Evolutionary conservation across 2,329 filamentous ascomycete species (phyloP).

Genomic region (Akanthomyces dipterigenus): DNA sequence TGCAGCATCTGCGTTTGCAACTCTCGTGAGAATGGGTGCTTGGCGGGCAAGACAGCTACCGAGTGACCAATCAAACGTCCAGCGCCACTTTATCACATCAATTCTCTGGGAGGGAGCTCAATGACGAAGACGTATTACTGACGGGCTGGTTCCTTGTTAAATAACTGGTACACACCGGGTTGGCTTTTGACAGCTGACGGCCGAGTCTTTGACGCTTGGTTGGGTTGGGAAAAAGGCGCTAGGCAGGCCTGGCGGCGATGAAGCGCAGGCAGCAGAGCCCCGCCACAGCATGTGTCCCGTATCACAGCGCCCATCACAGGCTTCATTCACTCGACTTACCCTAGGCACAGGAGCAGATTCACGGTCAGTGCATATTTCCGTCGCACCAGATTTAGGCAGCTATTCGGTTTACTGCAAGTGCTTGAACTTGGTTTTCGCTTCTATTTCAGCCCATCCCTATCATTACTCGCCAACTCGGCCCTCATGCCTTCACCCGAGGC

Average conservation of each 20-base stretch:
- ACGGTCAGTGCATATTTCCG: too few relatives aligned
- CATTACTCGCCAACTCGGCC: neutral
- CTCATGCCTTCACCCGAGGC: neutral
- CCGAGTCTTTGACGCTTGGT: neutral
- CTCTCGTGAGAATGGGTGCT: too few relatives aligned
- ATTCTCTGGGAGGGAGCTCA: too few relatives aligned
- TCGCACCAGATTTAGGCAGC: too few relatives aligned
- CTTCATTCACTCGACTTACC: neutral
- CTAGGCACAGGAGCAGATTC: too few relatives aligned
- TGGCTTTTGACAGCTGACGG: neutral
- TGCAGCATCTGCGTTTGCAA: neutral
- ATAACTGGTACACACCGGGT: neutral
- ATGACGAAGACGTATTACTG: too few relatives aligned
- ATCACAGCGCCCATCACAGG: neutral
- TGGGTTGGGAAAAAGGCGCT: neutral
- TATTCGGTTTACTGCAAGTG: too few relatives aligned
- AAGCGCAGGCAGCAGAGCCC: neutral
- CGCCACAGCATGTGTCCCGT: too few relatives aligned
- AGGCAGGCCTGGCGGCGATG: neutral
- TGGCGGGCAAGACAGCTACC: neutral
- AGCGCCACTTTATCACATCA: too few relatives aligned
- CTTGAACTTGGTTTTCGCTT: neutral
- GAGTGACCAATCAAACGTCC: neutral
- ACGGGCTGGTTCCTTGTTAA: neutral
- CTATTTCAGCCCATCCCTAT: neutral